Conservation (phyloP, 352 stramenopile genomes). For the Phytophthora megakarya region DNA sequence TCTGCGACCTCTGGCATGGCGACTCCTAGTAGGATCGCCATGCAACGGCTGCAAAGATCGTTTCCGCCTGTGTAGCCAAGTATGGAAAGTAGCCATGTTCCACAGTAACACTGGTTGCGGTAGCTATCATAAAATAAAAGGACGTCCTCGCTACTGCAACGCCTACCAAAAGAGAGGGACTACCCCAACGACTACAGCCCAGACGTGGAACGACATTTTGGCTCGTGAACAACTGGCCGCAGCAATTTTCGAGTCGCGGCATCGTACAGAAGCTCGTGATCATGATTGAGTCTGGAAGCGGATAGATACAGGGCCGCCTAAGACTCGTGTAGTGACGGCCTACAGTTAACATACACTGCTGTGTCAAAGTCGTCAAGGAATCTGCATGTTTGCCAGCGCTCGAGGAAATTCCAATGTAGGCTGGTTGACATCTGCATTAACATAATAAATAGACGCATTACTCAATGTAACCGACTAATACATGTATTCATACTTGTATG, state of each 20-base stretch:
- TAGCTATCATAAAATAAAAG: slow-evolving; percentile 2
- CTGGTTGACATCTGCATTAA: neutral
- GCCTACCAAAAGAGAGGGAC: slow-evolving; percentile 6
- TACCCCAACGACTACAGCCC: neutral
- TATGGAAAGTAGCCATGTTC: neutral
- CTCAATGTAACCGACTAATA: neutral
- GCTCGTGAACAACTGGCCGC: neutral
- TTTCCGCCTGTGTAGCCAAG: neutral
- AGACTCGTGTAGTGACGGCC: neutral
- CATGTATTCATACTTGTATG: too few species aligned
- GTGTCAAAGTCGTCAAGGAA: neutral
- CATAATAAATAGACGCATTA: neutral
- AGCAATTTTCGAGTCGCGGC: neutral
- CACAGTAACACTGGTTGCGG: slow-evolving; percentile 2
- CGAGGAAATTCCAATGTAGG: neutral
- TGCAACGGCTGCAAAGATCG: neutral
- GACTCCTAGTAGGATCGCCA: too few species aligned
- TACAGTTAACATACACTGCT: neutral
- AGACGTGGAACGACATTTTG: neutral
- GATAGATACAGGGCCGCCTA: neutral
- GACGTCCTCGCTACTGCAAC: neutral
- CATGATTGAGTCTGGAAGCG: neutral
- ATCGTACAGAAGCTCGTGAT: neutral
- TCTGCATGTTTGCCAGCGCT: neutral
- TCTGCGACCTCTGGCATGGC: neutral